Percentiles rank a stretch among this genome's conserved stretches.
Conservation (phyloP, 345 rosid genomes). For the Erodium maritimum region DNA sequence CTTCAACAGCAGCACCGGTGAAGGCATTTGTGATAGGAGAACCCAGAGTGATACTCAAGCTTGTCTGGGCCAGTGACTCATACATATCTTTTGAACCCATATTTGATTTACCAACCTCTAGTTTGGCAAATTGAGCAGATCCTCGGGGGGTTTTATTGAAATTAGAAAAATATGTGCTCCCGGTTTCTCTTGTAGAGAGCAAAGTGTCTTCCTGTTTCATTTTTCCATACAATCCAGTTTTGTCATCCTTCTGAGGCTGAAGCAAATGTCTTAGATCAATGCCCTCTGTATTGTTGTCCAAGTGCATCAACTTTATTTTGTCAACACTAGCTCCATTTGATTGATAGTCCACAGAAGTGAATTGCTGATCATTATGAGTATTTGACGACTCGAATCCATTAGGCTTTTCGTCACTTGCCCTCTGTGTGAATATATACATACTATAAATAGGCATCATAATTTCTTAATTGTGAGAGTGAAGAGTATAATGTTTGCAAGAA, state of each 20-base stretch:
- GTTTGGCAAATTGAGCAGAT: conserved; percentile 26
- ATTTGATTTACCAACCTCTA: conserved; percentile 38
- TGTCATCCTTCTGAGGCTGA: conserved; percentile 39
- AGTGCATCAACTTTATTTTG: conserved; percentile 36
- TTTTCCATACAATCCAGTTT: conserved; percentile 33
- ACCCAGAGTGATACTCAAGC: conserved; percentile 70
- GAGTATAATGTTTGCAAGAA: neutral
- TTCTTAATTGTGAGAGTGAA: neutral
- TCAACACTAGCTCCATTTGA: conserved; percentile 33
- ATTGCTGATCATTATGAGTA: conserved; percentile 28
- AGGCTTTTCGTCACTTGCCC: conserved; percentile 30
- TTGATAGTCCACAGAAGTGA: conserved; percentile 33
- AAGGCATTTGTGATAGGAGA: conserved; percentile 37
- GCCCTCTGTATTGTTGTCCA: conserved; percentile 26
- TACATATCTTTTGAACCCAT: conserved; percentile 31
- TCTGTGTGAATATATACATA: conserved; percentile 24
- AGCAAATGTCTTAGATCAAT: conserved; percentile 39
- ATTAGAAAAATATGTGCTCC: conserved; percentile 21
- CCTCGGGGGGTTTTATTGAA: conserved; percentile 27
- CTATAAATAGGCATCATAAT: conserved; percentile 1
- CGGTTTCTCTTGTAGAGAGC: conserved; percentile 27
- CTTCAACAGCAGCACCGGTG: conserved; percentile 43
- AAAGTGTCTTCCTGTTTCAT: conserved; percentile 58
- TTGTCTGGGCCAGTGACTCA: conserved; percentile 55
- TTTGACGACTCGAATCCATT: conserved; percentile 34